A percentile compares a stretch with the other conserved stretches of the same genome.
These are phyloP conservation scores for Microglena sp. DNA, from an alignment of 139 green algal species.

Conservation along the genomic window DNA sequence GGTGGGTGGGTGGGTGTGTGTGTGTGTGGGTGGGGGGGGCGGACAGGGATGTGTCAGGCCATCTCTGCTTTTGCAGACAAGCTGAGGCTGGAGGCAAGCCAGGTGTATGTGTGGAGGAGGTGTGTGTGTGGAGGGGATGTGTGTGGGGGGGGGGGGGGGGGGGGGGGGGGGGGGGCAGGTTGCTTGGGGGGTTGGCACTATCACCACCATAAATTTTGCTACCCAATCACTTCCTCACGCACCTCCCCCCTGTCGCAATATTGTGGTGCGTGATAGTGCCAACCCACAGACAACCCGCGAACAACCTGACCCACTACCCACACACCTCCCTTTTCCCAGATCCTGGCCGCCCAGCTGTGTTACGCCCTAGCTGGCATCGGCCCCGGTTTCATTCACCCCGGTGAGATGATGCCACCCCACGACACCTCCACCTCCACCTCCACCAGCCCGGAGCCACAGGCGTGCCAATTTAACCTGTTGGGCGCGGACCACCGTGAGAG, in stretches of 20 bases:
- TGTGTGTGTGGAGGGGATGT: not conserved
- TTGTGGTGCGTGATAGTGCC: too few relatives aligned
- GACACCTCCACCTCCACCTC: not conserved
- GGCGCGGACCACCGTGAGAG: not conserved
- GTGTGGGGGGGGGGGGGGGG: not conserved
- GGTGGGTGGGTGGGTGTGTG: too few relatives aligned
- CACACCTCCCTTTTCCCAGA: too few relatives aligned
- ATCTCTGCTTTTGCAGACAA: too few relatives aligned
- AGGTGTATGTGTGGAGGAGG: slow-evolving; percentile 18
- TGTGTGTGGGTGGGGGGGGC: too few relatives aligned
- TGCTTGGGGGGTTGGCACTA: not conserved
- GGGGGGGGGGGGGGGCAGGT: too few relatives aligned
- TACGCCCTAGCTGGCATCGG: slow-evolving; percentile 51
- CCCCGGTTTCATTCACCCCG: slow-evolving; percentile 21
- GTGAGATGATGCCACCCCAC: not conserved
- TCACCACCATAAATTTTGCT: not conserved
- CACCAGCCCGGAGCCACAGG: not conserved
- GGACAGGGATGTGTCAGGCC: too few relatives aligned
- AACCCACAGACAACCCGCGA: too few relatives aligned
- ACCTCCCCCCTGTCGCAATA: too few relatives aligned
- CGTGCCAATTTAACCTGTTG: too few relatives aligned
- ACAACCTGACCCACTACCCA: too few relatives aligned
- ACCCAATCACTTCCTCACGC: too few relatives aligned
- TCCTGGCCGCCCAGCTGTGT: slow-evolving; percentile 58
- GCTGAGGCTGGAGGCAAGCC: slow-evolving; percentile 29